These are phyloP conservation scores for Moesziomyces antarcticus DNA, from an alignment of 1,284 basidiomycete genomes.

Conservation along the genomic window DNA sequence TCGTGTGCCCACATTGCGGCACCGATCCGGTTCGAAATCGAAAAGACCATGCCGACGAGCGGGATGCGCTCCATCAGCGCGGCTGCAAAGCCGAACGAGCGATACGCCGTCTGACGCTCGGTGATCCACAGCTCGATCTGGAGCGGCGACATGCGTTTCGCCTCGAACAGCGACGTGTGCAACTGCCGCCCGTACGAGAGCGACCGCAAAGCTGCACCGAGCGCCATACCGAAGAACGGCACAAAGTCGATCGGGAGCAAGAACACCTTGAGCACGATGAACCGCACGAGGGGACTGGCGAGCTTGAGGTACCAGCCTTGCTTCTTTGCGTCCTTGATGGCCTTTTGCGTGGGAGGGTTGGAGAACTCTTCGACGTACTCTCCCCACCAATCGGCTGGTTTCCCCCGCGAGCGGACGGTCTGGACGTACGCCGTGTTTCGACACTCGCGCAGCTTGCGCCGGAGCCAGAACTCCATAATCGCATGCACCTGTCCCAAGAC, in stretches of 20 bases:
- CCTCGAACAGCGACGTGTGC: constrained; percentile 56
- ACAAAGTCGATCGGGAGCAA: constrained; percentile 62
- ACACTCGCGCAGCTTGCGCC: constrained; percentile 49
- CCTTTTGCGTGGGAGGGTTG: constrained; percentile 58
- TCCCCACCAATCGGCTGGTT: constrained; percentile 63
- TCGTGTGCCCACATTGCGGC: constrained; percentile 68
- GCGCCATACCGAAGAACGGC: constrained; percentile 56
- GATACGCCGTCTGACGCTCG: constrained; percentile 59
- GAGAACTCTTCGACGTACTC: constrained; percentile 64
- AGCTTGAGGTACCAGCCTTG: constrained; percentile 53
- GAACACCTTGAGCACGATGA: constrained; percentile 55
- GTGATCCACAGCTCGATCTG: constrained; percentile 64
- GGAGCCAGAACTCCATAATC: constrained; percentile 63
- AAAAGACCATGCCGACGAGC: constrained; percentile 59
- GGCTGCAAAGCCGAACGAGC: constrained; percentile 60
- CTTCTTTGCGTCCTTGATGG: constrained; percentile 54
- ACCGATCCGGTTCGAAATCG: constrained; percentile 65
- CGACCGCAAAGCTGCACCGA: constrained; percentile 51
- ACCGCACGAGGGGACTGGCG: constrained; percentile 48
- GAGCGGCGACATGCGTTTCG: constrained; percentile 62
- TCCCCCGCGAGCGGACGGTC: constrained; percentile 62
- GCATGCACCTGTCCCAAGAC: constrained; percentile 60
- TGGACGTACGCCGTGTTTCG: constrained; percentile 57
- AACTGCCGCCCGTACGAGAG: constrained; percentile 48
- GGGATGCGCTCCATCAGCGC: constrained; percentile 63